Conservation (phyloP, 2,329 filamentous ascomycete species). For the Arthrobotrys iridis region DNA sequence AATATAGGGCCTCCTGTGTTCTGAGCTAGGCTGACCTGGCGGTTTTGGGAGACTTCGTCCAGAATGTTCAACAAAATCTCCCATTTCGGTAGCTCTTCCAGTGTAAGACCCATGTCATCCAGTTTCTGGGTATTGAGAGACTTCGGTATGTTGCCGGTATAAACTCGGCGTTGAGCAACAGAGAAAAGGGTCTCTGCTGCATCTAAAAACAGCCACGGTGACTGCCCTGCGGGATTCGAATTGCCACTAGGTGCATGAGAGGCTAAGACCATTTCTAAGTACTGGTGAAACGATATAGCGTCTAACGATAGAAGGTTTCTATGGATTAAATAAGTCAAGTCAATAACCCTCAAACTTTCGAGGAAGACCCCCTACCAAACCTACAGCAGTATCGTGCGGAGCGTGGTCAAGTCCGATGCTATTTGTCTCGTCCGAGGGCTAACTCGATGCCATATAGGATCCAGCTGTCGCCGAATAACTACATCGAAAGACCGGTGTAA, state of each 20-base stretch:
- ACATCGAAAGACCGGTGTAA: slow-evolving; percentile 91
- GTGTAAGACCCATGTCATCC: slow-evolving; percentile 72
- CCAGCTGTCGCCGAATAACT: slow-evolving; percentile 85
- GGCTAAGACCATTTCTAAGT: slow-evolving; percentile 91
- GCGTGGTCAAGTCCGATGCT: slow-evolving; percentile 83
- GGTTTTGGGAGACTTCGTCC: slow-evolving; percentile 89
- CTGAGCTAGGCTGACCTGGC: slow-evolving; percentile 82
- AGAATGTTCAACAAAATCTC: slow-evolving; percentile 84
- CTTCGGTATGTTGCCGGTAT: slow-evolving; percentile 75
- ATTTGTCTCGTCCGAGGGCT: slow-evolving; percentile 96
- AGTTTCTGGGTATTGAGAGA: slow-evolving; percentile 69
- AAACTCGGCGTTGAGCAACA: slow-evolving; percentile 86
- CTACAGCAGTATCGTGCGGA: slow-evolving; percentile 82
- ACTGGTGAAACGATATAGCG: slow-evolving; percentile 88
- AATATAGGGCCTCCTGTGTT: slow-evolving; percentile 91
- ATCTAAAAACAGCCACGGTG: slow-evolving; percentile 95
- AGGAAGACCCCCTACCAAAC: slow-evolving; percentile 54
- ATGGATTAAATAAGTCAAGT: background rate
- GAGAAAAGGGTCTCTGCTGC: slow-evolving; percentile 94
- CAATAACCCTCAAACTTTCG: slow-evolving; percentile 27
- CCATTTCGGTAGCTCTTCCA: slow-evolving; percentile 98
- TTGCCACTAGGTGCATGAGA: slow-evolving; percentile 88
- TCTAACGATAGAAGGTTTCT: slow-evolving; percentile 82
- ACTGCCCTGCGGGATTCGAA: slow-evolving; percentile 86
- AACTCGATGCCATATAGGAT: slow-evolving; percentile 96